Base-by-base conservation (phyloP, 495 filamentous ascomycete genomes). In the Cercophora samala region DNA sequence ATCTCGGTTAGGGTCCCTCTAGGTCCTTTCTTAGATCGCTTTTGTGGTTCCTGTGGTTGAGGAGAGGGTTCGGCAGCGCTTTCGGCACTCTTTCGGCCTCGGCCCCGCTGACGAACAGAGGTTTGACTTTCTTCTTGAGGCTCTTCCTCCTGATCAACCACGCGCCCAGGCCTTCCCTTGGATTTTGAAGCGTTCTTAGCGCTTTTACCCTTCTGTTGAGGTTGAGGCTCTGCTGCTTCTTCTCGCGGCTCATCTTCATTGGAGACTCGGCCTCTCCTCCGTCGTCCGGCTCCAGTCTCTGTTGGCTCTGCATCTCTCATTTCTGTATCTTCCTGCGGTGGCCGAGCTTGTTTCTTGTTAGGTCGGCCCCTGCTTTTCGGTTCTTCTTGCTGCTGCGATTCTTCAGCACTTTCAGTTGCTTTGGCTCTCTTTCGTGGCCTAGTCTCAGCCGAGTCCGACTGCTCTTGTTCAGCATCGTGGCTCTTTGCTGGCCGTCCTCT, bases 1-100 rank as follows among this genome's bases (percentile, higher is more conserved):
- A 73, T 58, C 42, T 78, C 75, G 23, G 65, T 64, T 0, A 78
- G 54, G 1, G 71, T 68, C 3, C 65, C 62, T 5, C 74, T 70
- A n/a, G 64, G 63, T 15, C 64, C 69, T n/a, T 68, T 65, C 23
- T 19, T 42, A n/a, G 55, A 5, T 32, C 63, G 8, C 55, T 22
- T n/a, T 59, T 56, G 23, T n/a, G 21, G 22, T 62, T 64, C 65
- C 9, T 52, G 55, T 18, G 42, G n/a, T 17, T 52, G 25, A 4
- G 69, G 51, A 18, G 67, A 60, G 2, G 24, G 22, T 51, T 62
- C 46, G 11, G 59, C 60, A 1, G 65, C 29, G 62, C 65, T 67
- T 69, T 69, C 64, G 1, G 65, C 60, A 1, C 67, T 66, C 9
- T 69, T 67, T n/a, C 71, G 62, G n/a, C 66, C 66, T 51, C 69